Evolutionary conservation across 169 alveolate genomes (phyloP), one percentile per base, ranked within the genome.

Genomic region (Plasmodium gonderi): DNA sequence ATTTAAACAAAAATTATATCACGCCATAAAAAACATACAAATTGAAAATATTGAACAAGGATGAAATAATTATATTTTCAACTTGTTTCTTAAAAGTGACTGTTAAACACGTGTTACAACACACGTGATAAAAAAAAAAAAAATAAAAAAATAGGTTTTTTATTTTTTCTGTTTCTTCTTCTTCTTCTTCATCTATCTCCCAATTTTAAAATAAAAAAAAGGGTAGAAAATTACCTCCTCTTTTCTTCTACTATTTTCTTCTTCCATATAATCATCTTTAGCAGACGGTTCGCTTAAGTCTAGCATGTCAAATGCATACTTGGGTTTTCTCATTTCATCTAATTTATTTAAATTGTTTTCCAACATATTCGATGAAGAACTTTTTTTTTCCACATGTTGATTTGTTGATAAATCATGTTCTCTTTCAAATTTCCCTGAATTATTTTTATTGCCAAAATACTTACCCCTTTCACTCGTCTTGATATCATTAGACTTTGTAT

Each of bases 181-280:
- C 14, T 75, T 45, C 29, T 49, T n/a, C 23, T n/a, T 36, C 64
- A 78, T 26, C 36, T 9, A 40, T 20, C 14, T 31, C 5, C 33
- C 31, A 17, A 36, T 49, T 12, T 54, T 79, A 29, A 79, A 36
- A 23, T 60, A 23, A 29, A 60, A 17, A 60, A 60, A 36, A 11
- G 17, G n/a, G 17, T 60, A 23, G 40, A 26, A 60, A 20, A n/a
- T 51, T 47, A 87, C 93, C 93, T 87, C 87, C 38, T 85, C 92
- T 54, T 45, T 87, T 33, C 45, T 51, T 60, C 47, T 54, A 54
- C 79, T 76, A 60, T 38, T 54, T 38, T 12, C 87, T 60, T 60
- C 72, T 36, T 60, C 38, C 72, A n/a, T 75, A 7, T 38, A 2
- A 78, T 49, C 80, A 7, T 29, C 20, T 1, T 40, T 51, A 54